phyloP scores from a whole-genome alignment of 805 yeast species.

The Barnettozyma sucrosica region DNA sequence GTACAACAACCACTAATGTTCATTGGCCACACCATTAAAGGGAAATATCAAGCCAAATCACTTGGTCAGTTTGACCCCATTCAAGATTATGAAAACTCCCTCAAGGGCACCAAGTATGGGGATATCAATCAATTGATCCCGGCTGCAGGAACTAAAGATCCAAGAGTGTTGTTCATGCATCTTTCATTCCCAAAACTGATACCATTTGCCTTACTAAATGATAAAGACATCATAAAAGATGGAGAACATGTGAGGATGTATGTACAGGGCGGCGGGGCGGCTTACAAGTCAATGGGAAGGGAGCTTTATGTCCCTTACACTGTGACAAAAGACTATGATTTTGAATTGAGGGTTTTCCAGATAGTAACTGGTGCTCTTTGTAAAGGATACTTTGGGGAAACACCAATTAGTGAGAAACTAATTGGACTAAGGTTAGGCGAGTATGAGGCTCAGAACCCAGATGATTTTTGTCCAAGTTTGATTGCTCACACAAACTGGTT shows the following conservation, averaged over 20 bases:
- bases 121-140: background rate
- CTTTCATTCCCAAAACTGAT: conserved; percentile 1
- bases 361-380: background rate
- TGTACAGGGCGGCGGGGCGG: background rate
- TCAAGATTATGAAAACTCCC: conserved; percentile 40
- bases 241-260: conserved; percentile 3
- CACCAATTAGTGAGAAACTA: background rate
- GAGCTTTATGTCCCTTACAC: background rate
- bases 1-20: conserved; percentile 2
- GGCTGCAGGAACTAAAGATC: background rate
- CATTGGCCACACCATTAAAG: conserved; percentile 15
- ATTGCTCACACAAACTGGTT: background rate
- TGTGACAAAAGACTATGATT: background rate
- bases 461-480: background rate
- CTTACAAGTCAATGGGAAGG: background rate
- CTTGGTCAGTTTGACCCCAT: conserved; percentile 72
- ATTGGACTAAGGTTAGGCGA: conserved; percentile 1
- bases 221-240: background rate
- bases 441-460: background rate
- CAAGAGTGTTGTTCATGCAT: background rate
- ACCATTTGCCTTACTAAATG: conserved; percentile 1
- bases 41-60: conserved; percentile 54
- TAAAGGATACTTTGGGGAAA: background rate
- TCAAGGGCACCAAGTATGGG: background rate
- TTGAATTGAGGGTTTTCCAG: conserved; percentile 1